A percentile compares a stretch with the other conserved stretches of the same genome.
These are phyloP conservation scores for Neurospora sp. DNA, from an alignment of 495 filamentous ascomycete genomes.

Conservation along the genomic window DNA sequence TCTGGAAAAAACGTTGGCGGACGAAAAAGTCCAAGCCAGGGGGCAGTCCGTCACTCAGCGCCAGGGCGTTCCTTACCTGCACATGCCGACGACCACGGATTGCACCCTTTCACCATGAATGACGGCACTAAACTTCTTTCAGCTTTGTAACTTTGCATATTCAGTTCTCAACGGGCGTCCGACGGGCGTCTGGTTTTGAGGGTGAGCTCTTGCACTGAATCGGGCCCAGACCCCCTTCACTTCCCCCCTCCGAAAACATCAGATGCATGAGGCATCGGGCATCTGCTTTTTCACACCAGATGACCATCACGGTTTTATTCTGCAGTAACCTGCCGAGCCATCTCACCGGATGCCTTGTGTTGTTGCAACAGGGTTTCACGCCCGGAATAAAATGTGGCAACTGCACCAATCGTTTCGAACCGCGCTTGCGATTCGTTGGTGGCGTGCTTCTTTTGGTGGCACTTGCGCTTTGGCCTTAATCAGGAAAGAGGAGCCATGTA, in stretches of 20 bases:
- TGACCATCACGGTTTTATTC: background rate
- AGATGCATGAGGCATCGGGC: background rate
- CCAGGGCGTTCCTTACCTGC: background rate
- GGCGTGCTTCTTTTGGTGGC: background rate
- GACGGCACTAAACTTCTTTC: background rate
- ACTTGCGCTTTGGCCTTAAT: background rate
- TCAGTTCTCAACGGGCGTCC: background rate
- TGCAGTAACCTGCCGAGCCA: background rate
- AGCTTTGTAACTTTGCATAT: background rate
- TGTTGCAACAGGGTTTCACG: background rate
- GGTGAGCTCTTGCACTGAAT: background rate
- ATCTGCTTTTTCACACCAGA: background rate
- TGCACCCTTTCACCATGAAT: background rate
- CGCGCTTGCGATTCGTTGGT: background rate
- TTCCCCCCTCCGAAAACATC: background rate
- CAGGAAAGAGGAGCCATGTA: background rate
- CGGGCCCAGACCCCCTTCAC: background rate
- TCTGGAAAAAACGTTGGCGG: background rate
- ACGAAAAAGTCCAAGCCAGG: background rate
- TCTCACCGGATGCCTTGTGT: background rate
- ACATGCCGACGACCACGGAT: background rate
- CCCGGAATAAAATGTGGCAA: background rate
- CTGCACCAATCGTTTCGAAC: background rate
- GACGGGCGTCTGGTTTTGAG: background rate
- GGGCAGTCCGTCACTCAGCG: background rate